Conservation (phyloP, 768 basidiomycete species). For the Boletus eberwhitei region DNA sequence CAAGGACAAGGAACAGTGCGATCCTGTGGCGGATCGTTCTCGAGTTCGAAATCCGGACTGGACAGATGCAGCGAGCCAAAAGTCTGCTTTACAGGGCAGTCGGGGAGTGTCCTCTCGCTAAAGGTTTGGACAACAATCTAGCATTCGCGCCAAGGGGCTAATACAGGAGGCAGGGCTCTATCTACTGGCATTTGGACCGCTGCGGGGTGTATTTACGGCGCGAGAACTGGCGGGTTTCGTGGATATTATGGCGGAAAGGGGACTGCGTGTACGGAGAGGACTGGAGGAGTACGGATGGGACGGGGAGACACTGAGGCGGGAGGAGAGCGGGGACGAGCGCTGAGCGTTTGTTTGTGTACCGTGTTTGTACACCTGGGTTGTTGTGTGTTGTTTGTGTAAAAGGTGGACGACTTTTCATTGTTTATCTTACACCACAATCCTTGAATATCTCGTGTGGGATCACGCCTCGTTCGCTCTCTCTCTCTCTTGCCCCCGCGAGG, state of each 20-base stretch:
- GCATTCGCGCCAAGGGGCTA: constrained; percentile 7
- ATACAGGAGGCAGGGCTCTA: constrained; percentile 55
- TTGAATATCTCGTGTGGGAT: background rate
- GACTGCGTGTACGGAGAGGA: constrained; percentile 57
- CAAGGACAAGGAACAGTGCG: constrained; percentile 63
- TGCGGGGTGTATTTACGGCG: constrained; percentile 58
- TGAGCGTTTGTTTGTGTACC: constrained; percentile 6
- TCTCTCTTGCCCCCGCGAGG: constrained; percentile 17
- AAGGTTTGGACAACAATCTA: constrained; percentile 45
- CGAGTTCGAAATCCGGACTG: constrained; percentile 71
- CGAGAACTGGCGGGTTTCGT: constrained; percentile 59
- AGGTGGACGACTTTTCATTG: constrained; percentile 42
- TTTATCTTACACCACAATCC: background rate
- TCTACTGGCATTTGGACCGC: constrained; percentile 69
- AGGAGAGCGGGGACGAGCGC: constrained; percentile 25
- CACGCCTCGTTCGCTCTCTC: constrained; percentile 4
- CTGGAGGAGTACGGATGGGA: constrained; percentile 45
- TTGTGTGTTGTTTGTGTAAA: constrained; percentile 24
- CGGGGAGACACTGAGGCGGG: constrained; percentile 15
- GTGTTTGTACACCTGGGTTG: constrained; percentile 19
- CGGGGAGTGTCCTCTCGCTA: constrained; percentile 68
- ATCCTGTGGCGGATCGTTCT: constrained; percentile 71
- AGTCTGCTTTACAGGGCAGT: constrained; percentile 71
- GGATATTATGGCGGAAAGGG: constrained; percentile 76
- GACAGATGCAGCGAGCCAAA: constrained; percentile 61